Base-by-base conservation (phyloP, 2,329 filamentous ascomycete species). In the Cladosporium sp. region DNA sequence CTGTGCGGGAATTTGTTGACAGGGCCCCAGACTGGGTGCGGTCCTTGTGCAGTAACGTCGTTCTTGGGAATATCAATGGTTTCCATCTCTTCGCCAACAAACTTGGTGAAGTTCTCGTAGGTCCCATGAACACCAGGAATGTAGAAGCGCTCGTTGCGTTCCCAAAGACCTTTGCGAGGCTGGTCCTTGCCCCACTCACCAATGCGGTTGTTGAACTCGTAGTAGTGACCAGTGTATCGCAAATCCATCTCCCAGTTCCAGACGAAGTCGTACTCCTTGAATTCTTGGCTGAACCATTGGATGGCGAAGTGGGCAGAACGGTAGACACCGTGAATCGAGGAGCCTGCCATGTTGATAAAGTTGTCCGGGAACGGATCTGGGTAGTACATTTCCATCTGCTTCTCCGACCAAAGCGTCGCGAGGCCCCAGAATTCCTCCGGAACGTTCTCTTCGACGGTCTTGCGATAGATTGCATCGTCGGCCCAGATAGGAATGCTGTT, bases 201-300 rank as follows among this genome's bases (percentile, higher is more conserved):
- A 11, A 93, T 79, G 68, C 87, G 87, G 71, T 87, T 85, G 67
- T 92, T 86, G 70, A 95, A 86, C 72, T 95, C 90, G 77, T 93
- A 94, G 79, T 93, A 90, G 72, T 95, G 91, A 10, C 92, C 92
- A 0, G 87, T 90, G 72, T 91, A 89, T 51, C 92, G 87, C 49
- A 91, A 85, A 76, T 96, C 92, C 86, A 96, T 92, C 76, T 96
- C 92, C 91, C 91, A 94, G 77, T 94, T 94, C 91, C 92, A 95
- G 77, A 80, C 82, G 67, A 80, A 83, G 69, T 84, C 82, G 68
- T 84, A 84, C 68, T 84, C 81, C 18, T 78, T 80, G 63, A 81
- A 80, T 61, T 81, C 77, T 70, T 83, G 82, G 14, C 79, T 76
- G 69, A 84, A 84, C 81, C 81, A 84, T 67, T 83, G 82, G 54